Evolutionary conservation across 192 early-diverging fungal species (phyloP).

Genomic region (Coemansia asiatica): DNA sequence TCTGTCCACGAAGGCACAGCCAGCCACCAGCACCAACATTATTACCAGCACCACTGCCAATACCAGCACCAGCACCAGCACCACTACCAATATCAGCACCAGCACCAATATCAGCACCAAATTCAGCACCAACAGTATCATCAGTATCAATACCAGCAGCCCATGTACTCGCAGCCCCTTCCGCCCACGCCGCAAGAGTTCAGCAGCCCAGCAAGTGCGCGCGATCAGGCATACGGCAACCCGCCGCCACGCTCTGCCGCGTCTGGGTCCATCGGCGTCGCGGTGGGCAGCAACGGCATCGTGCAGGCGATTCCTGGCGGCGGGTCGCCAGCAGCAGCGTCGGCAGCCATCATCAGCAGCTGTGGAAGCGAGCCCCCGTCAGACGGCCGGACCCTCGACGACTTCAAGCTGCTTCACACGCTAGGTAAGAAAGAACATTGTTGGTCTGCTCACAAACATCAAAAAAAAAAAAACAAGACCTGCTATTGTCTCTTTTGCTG

Average conservation of each 20-base stretch:
- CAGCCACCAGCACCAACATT: no score
- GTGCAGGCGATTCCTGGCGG: conserved; percentile 6
- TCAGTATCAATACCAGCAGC: conserved; percentile 1
- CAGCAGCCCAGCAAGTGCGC: conserved; percentile 8
- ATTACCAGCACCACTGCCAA: conserved; percentile 7
- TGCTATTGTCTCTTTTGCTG: conserved; percentile 2
- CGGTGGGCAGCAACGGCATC: conserved; percentile 2
- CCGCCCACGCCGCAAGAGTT: conserved; percentile 15
- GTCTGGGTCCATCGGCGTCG: not conserved
- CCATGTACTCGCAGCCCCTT: conserved; percentile 8
- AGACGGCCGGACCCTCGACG: conserved; percentile 48
- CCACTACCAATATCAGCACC: not conserved
- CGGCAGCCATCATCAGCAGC: conserved; percentile 5
- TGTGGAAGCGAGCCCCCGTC: conserved; percentile 16
- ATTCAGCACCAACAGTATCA: not conserved
- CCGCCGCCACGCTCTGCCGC: not conserved
- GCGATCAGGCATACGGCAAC: conserved; percentile 2
- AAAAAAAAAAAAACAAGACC: not conserved
- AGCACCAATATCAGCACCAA: conserved; percentile 16
- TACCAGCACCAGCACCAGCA: conserved; percentile 2
- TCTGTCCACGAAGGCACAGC: conserved; percentile 6
- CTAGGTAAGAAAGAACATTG: conserved; percentile 34
- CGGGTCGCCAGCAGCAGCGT: not conserved
- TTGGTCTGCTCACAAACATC: not conserved
- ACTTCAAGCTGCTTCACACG: conserved; percentile 52